Base-by-base conservation (phyloP, 225 moss, liverwort and hornwort genomes). In the Physcomitrium patens region DNA sequence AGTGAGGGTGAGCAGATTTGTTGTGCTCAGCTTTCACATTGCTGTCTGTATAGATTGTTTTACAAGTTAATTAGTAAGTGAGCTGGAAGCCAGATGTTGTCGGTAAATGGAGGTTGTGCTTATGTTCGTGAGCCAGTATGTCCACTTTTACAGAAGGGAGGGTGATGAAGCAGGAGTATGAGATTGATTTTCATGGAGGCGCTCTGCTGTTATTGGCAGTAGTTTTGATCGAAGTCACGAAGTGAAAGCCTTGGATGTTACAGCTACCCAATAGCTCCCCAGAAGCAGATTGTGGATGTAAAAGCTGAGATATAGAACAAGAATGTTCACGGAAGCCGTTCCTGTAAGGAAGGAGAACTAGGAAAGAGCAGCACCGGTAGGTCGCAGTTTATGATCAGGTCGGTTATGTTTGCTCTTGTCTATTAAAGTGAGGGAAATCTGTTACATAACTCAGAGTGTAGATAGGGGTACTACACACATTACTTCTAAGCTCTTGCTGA, bases 81-180 rank as follows among this genome's bases (percentile, higher is more conserved):
- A 77, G 73, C 73, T 76, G 26, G 60, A 49, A 84, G 60, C 51
- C 74, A 64, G 72, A 58, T 53, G 76, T 73, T 76, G 76, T 77
- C 60, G 62, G 54, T 66, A 70, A 74, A 74, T 77, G 51, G 72
- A 76, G 60, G 31, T 74, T 28, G 48, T 50, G 19, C 23, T 43
- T 69, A 67, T 55, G 61, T 68, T 75, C 37, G 72, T 71, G 84
- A 81, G 78, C 84, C 78, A 53, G 54, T 69, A 61, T n/a, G 68
- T 83, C 71, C 67, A 71, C 23, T n/a, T 24, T 14, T 3, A 58
- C 9, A 58, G 17, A 22, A 51, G 62, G 63, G 70, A 60, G 41
- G 27, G 54, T 70, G 55, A 45, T 63, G 43, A 63, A 37, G 31
- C 31, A 37, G 31, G 65, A 27, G 43, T 65, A n/a, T n/a, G n/a